phyloP scores from a whole-genome alignment of 805 yeast species.

The Brettanomyces naardenensis region DNA sequence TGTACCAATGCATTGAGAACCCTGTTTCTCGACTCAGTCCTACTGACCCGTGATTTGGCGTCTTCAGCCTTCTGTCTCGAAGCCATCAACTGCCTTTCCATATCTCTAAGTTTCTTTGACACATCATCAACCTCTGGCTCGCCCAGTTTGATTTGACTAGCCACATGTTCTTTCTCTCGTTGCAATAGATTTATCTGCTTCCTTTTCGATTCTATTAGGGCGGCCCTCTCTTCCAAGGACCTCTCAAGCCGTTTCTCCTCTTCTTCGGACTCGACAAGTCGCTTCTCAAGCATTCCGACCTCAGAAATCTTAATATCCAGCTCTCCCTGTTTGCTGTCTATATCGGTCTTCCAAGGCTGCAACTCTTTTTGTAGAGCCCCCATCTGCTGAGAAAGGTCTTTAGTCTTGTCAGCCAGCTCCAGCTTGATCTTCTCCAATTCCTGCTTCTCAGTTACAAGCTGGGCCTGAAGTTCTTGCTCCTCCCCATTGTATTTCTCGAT shows the following conservation, averaged over 20 bases:
- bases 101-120: constrained; percentile 37
- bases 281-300: constrained; percentile 48
- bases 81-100: constrained; percentile 44
- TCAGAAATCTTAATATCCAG: constrained; percentile 59
- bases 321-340: constrained; percentile 55
- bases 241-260: constrained; percentile 38
- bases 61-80: constrained; percentile 60
- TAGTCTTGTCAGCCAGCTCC: constrained; percentile 67
- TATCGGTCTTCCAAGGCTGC: constrained; percentile 75
- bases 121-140: constrained; percentile 48
- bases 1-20: constrained; percentile 64
- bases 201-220: constrained; percentile 37
- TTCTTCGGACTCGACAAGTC: constrained; percentile 32
- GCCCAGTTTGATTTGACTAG: constrained; percentile 51
- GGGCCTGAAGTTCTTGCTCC: constrained; percentile 33
- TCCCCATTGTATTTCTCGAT: constrained; percentile 37
- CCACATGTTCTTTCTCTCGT: constrained; percentile 39
- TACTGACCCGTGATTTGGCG: constrained; percentile 51
- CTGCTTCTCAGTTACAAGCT: constrained; percentile 44
- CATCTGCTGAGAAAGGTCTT: constrained; percentile 56
- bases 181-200: constrained; percentile 36
- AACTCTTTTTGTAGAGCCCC: constrained; percentile 53
- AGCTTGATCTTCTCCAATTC: constrained; percentile 56
- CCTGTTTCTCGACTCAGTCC: constrained; percentile 58
- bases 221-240: constrained; percentile 29